These are phyloP conservation scores for Punica granatum DNA, from an alignment of 345 rosid species.

Conservation along the genomic window DNA sequence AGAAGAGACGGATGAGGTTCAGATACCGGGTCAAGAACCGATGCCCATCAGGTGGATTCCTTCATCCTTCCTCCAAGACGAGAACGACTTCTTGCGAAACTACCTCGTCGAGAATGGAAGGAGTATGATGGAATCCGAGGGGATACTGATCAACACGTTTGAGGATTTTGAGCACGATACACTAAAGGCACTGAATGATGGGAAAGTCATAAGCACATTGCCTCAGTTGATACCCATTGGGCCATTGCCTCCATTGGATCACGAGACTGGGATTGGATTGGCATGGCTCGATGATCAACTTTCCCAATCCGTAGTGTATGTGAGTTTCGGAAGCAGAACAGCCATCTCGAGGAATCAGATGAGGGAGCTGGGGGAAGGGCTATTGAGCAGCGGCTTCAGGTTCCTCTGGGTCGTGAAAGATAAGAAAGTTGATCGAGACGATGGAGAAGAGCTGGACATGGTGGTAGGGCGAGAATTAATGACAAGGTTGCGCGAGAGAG, in stretches of 20 bases:
- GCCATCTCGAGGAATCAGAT: constrained; percentile 26
- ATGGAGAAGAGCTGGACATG: constrained; percentile 11
- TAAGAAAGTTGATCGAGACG: constrained; percentile 31
- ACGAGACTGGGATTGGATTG: constrained; percentile 15
- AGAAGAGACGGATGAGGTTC: not conserved
- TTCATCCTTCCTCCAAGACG: constrained; percentile 7
- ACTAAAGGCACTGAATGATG: constrained; percentile 10
- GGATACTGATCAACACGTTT: constrained; percentile 33
- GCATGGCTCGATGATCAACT: constrained; percentile 36
- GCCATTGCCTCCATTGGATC: constrained; percentile 19
- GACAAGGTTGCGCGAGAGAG: constrained; percentile 11
- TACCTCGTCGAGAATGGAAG: constrained; percentile 10
- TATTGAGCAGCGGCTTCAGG: constrained; percentile 21
- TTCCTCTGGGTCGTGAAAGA: constrained; percentile 39
- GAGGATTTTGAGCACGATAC: constrained; percentile 24
- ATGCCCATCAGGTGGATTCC: constrained; percentile 27
- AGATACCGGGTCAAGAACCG: constrained; percentile 24
- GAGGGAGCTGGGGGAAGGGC: constrained; percentile 32
- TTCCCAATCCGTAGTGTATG: constrained; percentile 23
- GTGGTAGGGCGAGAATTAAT: constrained; percentile 14
- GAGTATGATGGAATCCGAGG: constrained; percentile 13
- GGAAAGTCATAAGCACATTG: constrained; percentile 4
- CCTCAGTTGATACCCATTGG: constrained; percentile 22
- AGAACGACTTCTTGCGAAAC: constrained; percentile 9
- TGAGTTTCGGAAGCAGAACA: constrained; percentile 36